Evolutionary conservation across 768 basidiomycete species (phyloP).

Genomic region (Crepidotus variabilis): DNA sequence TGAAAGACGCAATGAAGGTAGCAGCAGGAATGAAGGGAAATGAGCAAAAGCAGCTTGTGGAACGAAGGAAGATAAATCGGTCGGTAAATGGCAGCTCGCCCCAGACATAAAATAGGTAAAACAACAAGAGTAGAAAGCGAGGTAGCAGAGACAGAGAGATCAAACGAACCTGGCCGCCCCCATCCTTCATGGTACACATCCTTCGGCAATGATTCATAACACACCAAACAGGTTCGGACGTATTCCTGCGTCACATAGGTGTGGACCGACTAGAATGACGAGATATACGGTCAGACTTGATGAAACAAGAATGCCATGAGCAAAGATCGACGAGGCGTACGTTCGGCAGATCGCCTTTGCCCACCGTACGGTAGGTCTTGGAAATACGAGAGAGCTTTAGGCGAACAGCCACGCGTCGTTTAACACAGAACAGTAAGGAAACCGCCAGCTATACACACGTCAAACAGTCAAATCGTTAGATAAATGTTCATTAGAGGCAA

Average conservation of each 20-base stretch:
- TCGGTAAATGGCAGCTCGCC: too few relatives aligned
- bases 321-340: slow-evolving; percentile 32
- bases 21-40: not conserved
- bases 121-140: not conserved
- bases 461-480: not conserved
- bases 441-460: slow-evolving; percentile 39
- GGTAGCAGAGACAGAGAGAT: not conserved
- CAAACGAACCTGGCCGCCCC: slow-evolving; percentile 60
- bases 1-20: too few relatives aligned
- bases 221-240: slow-evolving; percentile 67
- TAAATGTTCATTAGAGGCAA: not conserved
- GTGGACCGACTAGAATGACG: slow-evolving; percentile 48
- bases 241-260: slow-evolving; percentile 72
- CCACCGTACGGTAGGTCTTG: slow-evolving; percentile 50
- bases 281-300: not conserved
- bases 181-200: slow-evolving; percentile 67
- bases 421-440: slow-evolving; percentile 61
- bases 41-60: not conserved
- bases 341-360: slow-evolving; percentile 55
- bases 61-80: not conserved
- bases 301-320: not conserved
- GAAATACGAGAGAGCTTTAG: slow-evolving; percentile 65
- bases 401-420: slow-evolving; percentile 65
- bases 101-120: not conserved
- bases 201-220: slow-evolving; percentile 68